Evolutionary conservation across 257 asterid genomes (phyloP), one percentile per base, ranked within the genome.

Genomic region (Nyctanthes arbortristis): DNA sequence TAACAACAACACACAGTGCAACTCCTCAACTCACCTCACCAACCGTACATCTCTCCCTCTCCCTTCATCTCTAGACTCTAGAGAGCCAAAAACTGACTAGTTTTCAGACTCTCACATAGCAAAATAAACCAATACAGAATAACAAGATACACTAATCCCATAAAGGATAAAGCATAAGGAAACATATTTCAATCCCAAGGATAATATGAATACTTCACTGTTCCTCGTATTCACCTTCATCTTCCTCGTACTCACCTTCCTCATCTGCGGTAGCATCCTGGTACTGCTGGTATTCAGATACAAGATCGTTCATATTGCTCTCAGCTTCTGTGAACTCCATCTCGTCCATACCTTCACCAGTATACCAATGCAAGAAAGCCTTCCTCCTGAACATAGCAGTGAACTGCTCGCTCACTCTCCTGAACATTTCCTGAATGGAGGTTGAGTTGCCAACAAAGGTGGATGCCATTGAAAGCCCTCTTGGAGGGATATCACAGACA

Each of bases 391-490:
- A 52, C 59, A 52, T 52, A 24, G 59, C 59, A 24, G 59, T 52
- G 59, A 52, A 52, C 16, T 52, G 59, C 59, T 52, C 59, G 1
- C 59, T 52, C 59, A 52, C 59, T 24, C 59, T 52, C 59, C 59
- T 52, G 6, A 52, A 52, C 59, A 52, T 52, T 24, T 52, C 59
- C n/a, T 52, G 59, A 52, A 52, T 52, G 59, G 59, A 52, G 29
- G 66, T 61, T 3, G 66, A 61, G 66, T 61, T 61, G 47, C 66
- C 66, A 25, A 61, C 16, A n/a, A 61, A 61, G 66, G 66, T 61
- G 49, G 66, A 61, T 4, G 66, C 39, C 66, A 61, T 61, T 33
- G 66, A 61, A 35, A 61, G 66, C 6, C 66, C 66, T 39, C 66
- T 34, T 20, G 66, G 66, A 3, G 66, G 66, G 66, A 61, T 61